Evolutionary conservation across 768 basidiomycete species (phyloP), one percentile per base, ranked within the genome.

Genomic region (Suillus bovinus): DNA sequence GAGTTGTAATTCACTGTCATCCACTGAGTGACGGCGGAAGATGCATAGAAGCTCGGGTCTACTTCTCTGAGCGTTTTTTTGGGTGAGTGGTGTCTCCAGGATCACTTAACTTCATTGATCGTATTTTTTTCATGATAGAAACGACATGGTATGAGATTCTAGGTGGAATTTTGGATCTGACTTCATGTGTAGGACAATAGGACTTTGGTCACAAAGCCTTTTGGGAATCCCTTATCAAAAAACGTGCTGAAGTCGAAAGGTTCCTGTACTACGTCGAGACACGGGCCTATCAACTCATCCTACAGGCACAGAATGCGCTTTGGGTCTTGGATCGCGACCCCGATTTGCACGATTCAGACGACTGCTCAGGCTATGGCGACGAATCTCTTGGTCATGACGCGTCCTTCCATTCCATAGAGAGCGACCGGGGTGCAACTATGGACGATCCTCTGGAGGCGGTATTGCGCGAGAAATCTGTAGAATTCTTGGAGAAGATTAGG

Each of bases 171-270:
- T 31, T 41, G 41, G 11, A 20, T 39, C 9, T 8, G 14, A 13
- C n/a, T 29, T 24, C 20, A 50, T 27, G 24, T 58, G 16, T 60
- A 20, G 33, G 8, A 50, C n/a, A 22, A 41, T 42, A 79, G 76
- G 78, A 79, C 62, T 77, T 79, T 60, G 78, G 78, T 22, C 78
- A 79, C 59, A 77, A 74, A 64, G 66, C 68, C 2, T 79, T 72
- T 63, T 76, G 77, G 76, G 71, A 74, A 42, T 66, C 46, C 61
- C 73, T 79, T 11, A 65, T 76, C 59, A 71, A 70, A 47, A 71
- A 74, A 60, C 70, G 71, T 39, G 57, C 64, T 46, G 73, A 74
- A 60, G 65, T 74, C 36, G 76, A 79, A 42, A 49, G 49, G 39
- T 66, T 76, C 31, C 66, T 79, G 46, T 53, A 64, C 6, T 64